phyloP scores from a whole-genome alignment of 805 yeast genomes.

The Pichia insulana region DNA sequence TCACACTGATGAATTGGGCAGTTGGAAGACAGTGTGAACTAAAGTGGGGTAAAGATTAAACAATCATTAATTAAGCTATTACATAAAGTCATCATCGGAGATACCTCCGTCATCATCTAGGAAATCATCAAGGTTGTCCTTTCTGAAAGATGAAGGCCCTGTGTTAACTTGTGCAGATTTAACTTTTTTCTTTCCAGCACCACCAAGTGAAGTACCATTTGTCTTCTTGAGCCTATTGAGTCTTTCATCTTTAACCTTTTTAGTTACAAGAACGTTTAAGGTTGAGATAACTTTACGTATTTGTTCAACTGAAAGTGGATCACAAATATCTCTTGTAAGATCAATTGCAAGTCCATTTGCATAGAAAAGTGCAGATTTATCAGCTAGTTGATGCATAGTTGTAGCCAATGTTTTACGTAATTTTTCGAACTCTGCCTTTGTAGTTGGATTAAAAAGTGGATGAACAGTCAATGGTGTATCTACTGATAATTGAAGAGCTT shows the following conservation, averaged over 20 bases:
- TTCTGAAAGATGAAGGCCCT: constrained; percentile 44
- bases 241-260: constrained; percentile 86
- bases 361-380: constrained; percentile 57
- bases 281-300: constrained; percentile 81
- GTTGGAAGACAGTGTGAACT: too few species aligned
- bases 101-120: constrained; percentile 51
- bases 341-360: constrained; percentile 73
- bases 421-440: constrained; percentile 71
- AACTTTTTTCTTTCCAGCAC: constrained; percentile 94
- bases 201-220: constrained; percentile 83
- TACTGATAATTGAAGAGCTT: constrained; percentile 33
- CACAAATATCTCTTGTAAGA: constrained; percentile 73
- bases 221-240: constrained; percentile 72
- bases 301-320: constrained; percentile 75
- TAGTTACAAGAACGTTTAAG: constrained; percentile 68
- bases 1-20: too few species aligned
- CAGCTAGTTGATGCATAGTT: constrained; percentile 51
- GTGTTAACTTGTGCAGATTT: constrained; percentile 62
- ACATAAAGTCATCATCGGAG: constrained; percentile 81
- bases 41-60: neutral
- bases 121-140: constrained; percentile 52
- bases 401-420: constrained; percentile 65
- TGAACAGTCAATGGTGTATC: constrained; percentile 64
- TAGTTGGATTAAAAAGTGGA: constrained; percentile 78
- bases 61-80: constrained; percentile 12